phyloP scores from a whole-genome alignment of 1,139 yeast species.

The Geotrichum siamense region DNA sequence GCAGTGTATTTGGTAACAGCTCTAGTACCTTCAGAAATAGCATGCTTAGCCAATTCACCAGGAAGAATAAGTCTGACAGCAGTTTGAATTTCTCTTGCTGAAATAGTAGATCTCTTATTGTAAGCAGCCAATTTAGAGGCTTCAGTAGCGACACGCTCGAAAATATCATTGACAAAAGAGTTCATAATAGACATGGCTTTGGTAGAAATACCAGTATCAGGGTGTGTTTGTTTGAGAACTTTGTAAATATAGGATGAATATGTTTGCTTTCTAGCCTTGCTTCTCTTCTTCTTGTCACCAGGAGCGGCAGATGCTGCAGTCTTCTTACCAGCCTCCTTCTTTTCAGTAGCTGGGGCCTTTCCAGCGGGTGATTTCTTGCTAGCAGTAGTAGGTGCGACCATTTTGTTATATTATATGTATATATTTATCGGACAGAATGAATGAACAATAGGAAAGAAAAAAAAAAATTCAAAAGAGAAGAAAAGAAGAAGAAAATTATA shows the following conservation, averaged over 20 bases:
- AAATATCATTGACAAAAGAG: slow-evolving; percentile 87
- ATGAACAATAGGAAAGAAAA: slow-evolving; percentile 3
- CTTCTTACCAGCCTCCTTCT: slow-evolving; percentile 94
- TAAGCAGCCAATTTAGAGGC: slow-evolving; percentile 99
- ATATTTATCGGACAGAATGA: background rate
- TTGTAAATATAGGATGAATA: slow-evolving; percentile 98
- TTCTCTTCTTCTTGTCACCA: slow-evolving; percentile 85
- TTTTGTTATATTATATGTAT: slow-evolving; percentile 34
- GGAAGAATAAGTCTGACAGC: slow-evolving; percentile 98
- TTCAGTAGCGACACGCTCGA: slow-evolving; percentile 68
- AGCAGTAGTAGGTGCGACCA: slow-evolving; percentile 94
- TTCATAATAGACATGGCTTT: slow-evolving; percentile 99
- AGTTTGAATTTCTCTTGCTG: slow-evolving; percentile 98
- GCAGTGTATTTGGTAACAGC: slow-evolving; percentile 99
- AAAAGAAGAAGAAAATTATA: slow-evolving; percentile 3
- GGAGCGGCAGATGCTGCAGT: slow-evolving; percentile 58
- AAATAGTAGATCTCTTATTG: slow-evolving; percentile 98
- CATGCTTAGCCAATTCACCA: slow-evolving; percentile 99
- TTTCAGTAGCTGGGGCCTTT: slow-evolving; percentile 88
- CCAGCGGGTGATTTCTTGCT: slow-evolving; percentile 95
- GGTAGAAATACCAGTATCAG: slow-evolving; percentile 99
- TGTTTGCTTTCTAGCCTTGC: slow-evolving; percentile 97
- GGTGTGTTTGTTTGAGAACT: slow-evolving; percentile 97
- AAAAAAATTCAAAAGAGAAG: background rate
- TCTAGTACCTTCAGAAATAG: slow-evolving; percentile 99